Evolutionary conservation across 2,329 filamentous ascomycete genomes (phyloP).

Genomic region (Talaromyces marneffei): DNA sequence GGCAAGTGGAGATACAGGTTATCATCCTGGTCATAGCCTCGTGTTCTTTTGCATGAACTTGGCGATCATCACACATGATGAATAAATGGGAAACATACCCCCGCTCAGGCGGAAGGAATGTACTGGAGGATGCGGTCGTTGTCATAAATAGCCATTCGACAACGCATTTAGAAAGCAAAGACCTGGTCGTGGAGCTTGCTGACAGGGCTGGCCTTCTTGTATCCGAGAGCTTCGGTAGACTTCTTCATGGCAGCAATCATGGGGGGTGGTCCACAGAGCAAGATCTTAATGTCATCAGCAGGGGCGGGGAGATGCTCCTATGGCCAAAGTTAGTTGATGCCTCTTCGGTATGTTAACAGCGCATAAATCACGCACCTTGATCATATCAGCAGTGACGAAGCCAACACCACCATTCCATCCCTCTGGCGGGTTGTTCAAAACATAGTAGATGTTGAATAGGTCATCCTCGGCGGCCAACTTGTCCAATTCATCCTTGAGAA

Average conservation of each 20-base stretch:
- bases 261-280: conserved; percentile 90
- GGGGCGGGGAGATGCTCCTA: conserved; percentile 64
- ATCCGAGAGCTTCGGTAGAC: conserved; percentile 80
- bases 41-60: background rate
- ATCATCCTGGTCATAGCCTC: background rate
- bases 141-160: background rate
- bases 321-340: background rate
- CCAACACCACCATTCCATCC: conserved; percentile 88
- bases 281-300: conserved; percentile 81
- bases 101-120: background rate
- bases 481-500: conserved; percentile 89
- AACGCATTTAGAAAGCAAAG: conserved; percentile 71
- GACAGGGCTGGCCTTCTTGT: conserved; percentile 84
- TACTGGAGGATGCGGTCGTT: background rate
- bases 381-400: conserved; percentile 93
- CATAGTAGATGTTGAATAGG: conserved; percentile 84
- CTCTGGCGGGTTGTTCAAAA: conserved; percentile 90
- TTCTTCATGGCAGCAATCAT: conserved; percentile 99
- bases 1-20: background rate
- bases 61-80: too few relatives aligned
- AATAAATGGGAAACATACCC: too few relatives aligned
- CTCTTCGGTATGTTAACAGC: background rate
- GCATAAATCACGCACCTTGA: conserved; percentile 57
- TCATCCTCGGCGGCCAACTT: conserved; percentile 68
- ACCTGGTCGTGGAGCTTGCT: conserved; percentile 98